Evolutionary conservation across 1,139 yeast species (phyloP).

Genomic region (Citeromyces hawaiiensis): DNA sequence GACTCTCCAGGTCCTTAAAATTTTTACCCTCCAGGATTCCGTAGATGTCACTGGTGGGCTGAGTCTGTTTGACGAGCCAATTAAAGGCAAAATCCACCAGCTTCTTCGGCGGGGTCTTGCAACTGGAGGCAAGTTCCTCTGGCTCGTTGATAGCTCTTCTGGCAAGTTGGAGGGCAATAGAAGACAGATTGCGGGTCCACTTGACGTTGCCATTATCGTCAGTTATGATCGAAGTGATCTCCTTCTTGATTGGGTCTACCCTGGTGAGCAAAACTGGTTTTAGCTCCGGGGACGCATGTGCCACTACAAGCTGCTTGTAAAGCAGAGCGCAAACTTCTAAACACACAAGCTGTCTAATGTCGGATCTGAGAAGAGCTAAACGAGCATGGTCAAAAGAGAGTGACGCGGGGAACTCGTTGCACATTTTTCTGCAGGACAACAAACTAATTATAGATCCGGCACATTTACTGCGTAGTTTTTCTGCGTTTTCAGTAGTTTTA

Average conservation of each 20-base stretch:
- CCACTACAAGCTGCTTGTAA: conserved; percentile 52
- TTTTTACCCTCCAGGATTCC: conserved; percentile 62
- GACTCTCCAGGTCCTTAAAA: conserved; percentile 33
- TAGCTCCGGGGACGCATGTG: conserved; percentile 20
- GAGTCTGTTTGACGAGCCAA: conserved; percentile 80
- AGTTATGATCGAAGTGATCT: conserved; percentile 66
- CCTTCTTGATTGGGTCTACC: conserved; percentile 27
- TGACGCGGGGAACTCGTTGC: conserved; percentile 72
- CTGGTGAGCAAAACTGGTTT: conserved; percentile 14
- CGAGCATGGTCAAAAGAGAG: conserved; percentile 83
- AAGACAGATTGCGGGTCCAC: conserved; percentile 77
- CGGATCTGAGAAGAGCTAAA: conserved; percentile 66
- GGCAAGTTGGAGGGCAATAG: conserved; percentile 61
- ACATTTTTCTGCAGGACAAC: conserved; percentile 69
- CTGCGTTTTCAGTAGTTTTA: conserved; percentile 6
- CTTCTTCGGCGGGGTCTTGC: conserved; percentile 18
- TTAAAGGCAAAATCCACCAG: conserved; percentile 56
- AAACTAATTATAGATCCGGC: conserved; percentile 43
- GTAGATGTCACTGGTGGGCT: conserved; percentile 71
- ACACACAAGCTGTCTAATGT: conserved; percentile 75
- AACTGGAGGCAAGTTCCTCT: conserved; percentile 8
- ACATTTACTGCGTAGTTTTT: conserved; percentile 21
- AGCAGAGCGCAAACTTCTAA: conserved; percentile 61
- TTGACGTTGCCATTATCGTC: conserved; percentile 80
- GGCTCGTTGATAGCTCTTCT: conserved; percentile 20